Percentiles rank a stretch among this genome's conserved stretches.
Evolutionary conservation across 2,329 filamentous ascomycete species (phyloP).

Genomic region (Aspergillus amoenus): DNA sequence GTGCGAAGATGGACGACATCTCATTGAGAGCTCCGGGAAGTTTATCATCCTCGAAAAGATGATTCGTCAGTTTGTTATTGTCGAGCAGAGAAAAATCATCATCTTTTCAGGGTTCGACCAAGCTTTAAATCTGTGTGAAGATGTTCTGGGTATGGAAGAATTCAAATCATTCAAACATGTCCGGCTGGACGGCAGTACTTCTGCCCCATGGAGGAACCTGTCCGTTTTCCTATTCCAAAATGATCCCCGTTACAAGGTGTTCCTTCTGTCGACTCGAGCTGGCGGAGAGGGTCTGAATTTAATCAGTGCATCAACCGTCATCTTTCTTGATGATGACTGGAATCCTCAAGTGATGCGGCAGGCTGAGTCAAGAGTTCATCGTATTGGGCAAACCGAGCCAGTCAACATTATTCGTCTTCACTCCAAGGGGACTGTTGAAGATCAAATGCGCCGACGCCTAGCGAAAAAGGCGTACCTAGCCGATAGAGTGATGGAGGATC

Average conservation of each 20-base stretch:
- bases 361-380: constrained; percentile 55
- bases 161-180: constrained; percentile 46
- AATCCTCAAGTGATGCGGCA: constrained; percentile 56
- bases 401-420: constrained; percentile 59
- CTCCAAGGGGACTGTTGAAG: constrained; percentile 57
- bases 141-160: constrained; percentile 49
- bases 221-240: constrained; percentile 56
- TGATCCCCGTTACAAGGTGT: constrained; percentile 50
- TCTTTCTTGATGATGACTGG: constrained; percentile 59
- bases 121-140: constrained; percentile 54
- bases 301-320: constrained; percentile 54
- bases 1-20: constrained; percentile 45
- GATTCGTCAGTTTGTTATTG: constrained; percentile 23
- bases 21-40: constrained; percentile 55
- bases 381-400: constrained; percentile 55
- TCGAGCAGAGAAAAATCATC: constrained; percentile 46
- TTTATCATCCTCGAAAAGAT: constrained; percentile 55
- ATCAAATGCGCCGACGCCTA: constrained; percentile 59
- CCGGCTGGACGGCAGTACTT: constrained; percentile 53
- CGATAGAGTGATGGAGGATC: constrained; percentile 57
- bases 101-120: constrained; percentile 58
- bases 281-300: constrained; percentile 58
- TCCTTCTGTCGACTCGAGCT: constrained; percentile 57
- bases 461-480: constrained; percentile 63
- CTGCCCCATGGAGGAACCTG: constrained; percentile 51